These are phyloP conservation scores for Xanthoconium purpureum DNA, from an alignment of 768 basidiomycete genomes.

Conservation along the genomic window DNA sequence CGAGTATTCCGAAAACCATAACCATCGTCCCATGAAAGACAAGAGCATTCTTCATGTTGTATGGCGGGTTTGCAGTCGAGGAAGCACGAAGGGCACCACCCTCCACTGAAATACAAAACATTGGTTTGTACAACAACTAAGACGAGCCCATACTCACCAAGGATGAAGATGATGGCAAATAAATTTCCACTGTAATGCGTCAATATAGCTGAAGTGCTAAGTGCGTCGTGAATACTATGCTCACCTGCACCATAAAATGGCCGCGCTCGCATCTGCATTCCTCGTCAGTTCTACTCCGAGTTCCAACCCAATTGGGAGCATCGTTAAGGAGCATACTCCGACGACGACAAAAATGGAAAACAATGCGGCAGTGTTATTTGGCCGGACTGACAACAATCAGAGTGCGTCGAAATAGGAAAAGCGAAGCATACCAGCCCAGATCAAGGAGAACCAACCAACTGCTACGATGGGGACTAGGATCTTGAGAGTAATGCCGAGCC, in stretches of 20 bases:
- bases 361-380: conserved; percentile 55
- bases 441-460: conserved; percentile 64
- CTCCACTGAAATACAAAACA: conserved; percentile 42
- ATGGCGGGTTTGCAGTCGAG: conserved; percentile 58
- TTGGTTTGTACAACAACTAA: background rate
- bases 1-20: conserved; percentile 34
- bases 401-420: background rate
- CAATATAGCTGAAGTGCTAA: background rate
- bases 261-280: conserved; percentile 74
- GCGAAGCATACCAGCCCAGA: conserved; percentile 67
- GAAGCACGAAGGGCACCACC: conserved; percentile 68
- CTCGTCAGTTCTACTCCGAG: conserved; percentile 77
- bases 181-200: conserved; percentile 54
- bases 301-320: conserved; percentile 76
- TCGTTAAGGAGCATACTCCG: conserved; percentile 60
- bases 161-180: conserved; percentile 57
- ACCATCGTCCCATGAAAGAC: conserved; percentile 63
- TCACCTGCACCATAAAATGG: conserved; percentile 73
- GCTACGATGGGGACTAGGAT: conserved; percentile 60
- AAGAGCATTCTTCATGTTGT: conserved; percentile 66
- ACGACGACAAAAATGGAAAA: conserved; percentile 68
- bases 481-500: conserved; percentile 59
- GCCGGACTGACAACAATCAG: conserved; percentile 46
- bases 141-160: conserved; percentile 42
- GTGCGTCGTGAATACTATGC: conserved; percentile 21